A percentile compares a stretch with the other conserved stretches of the same genome.
These are phyloP conservation scores for Eremothecium sinecaudum DNA, from an alignment of 1,139 yeast genomes.

Conservation along the genomic window DNA sequence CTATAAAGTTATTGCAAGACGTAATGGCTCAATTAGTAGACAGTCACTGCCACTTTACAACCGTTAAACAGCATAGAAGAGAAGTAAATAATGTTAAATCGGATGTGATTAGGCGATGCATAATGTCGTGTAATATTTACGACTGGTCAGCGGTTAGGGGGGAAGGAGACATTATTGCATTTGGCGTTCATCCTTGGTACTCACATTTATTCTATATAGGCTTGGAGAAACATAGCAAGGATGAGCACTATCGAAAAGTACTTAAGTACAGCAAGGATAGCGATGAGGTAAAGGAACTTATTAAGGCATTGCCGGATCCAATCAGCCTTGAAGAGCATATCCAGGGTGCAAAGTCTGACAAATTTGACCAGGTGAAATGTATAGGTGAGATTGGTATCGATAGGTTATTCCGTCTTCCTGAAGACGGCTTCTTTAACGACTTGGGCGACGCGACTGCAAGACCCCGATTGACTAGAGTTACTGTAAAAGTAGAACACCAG, in stretches of 20 bases:
- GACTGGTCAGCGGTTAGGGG: slow-evolving; percentile 38
- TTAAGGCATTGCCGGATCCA: slow-evolving; percentile 55
- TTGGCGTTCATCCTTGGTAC: slow-evolving; percentile 92
- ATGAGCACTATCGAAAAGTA: slow-evolving; percentile 48
- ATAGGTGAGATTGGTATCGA: slow-evolving; percentile 93
- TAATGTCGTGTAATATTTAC: slow-evolving; percentile 53
- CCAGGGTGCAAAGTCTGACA: slow-evolving; percentile 33
- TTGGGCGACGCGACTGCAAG: slow-evolving; percentile 14
- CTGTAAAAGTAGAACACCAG: slow-evolving; percentile 62
- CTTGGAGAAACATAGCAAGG: slow-evolving; percentile 18
- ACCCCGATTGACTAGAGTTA: slow-evolving; percentile 35
- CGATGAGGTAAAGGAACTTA: slow-evolving; percentile 35
- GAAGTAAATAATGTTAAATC: neutral
- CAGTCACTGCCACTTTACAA: slow-evolving; percentile 56
- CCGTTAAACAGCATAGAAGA: slow-evolving; percentile 10
- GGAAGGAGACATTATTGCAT: slow-evolving; percentile 45
- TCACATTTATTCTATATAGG: slow-evolving; percentile 47
- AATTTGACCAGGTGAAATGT: slow-evolving; percentile 20
- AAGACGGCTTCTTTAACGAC: slow-evolving; percentile 46
- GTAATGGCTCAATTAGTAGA: slow-evolving; percentile 34
- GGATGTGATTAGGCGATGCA: slow-evolving; percentile 13
- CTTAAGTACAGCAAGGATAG: slow-evolving; percentile 18
- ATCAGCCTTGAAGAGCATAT: slow-evolving; percentile 31
- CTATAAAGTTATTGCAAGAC: neutral
- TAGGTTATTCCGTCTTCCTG: slow-evolving; percentile 60